Evolutionary conservation across 169 alveolate genomes (phyloP).

Genomic region (Cryptosporidium bovis): DNA sequence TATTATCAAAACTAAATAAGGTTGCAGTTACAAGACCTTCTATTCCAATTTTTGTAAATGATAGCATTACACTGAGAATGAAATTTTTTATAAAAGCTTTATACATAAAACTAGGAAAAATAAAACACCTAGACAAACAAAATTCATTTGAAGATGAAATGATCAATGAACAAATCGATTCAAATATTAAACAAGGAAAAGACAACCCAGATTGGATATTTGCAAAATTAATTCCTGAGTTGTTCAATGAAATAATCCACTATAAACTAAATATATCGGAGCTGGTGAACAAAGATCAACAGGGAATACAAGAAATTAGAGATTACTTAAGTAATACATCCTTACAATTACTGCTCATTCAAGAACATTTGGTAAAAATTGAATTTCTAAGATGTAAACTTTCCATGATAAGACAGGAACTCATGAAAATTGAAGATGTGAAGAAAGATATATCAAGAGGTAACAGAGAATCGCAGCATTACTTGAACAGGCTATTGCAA

Average conservation of each 20-base stretch:
- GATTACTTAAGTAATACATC: constrained; percentile 65
- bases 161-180: constrained; percentile 9
- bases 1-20: constrained; percentile 48
- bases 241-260: constrained; percentile 63
- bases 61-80: constrained; percentile 55
- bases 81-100: constrained; percentile 66
- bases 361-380: constrained; percentile 62
- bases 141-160: background rate
- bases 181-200: constrained; percentile 1
- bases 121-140: constrained; percentile 9
- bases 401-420: constrained; percentile 70
- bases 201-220: constrained; percentile 71
- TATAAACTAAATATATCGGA: constrained; percentile 56
- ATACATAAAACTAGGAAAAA: constrained; percentile 48
- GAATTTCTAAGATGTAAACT: constrained; percentile 69
- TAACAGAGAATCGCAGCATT: constrained; percentile 64
- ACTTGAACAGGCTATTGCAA: constrained; percentile 55
- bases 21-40: constrained; percentile 74
- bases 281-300: constrained; percentile 66
- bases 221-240: constrained; percentile 62
- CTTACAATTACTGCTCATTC: constrained; percentile 56
- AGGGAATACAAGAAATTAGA: constrained; percentile 62
- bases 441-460: constrained; percentile 71
- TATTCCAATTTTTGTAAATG: constrained; percentile 57
- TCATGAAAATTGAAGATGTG: constrained; percentile 64